A percentile compares a stretch with the other conserved stretches of the same genome.
Evolutionary conservation across 2,329 filamentous ascomycete genomes (phyloP).

Genomic region (Dissoconium aciculare): DNA sequence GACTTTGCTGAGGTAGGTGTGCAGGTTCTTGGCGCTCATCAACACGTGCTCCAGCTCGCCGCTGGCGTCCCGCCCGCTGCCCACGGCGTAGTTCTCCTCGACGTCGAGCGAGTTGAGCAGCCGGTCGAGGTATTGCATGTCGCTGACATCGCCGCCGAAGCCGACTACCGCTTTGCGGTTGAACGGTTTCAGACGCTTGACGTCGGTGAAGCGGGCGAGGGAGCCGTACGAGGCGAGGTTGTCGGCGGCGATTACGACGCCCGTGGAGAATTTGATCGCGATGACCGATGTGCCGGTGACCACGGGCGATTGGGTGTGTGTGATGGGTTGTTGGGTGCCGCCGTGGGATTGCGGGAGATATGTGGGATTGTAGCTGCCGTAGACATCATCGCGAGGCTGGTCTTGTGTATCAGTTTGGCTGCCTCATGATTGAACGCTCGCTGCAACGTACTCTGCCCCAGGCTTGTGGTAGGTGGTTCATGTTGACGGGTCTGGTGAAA

Average conservation of each 20-base stretch:
- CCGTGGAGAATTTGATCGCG: conserved; percentile 88
- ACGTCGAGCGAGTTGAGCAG: conserved; percentile 76
- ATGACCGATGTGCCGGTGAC: conserved; percentile 95
- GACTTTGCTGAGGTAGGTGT: conserved; percentile 91
- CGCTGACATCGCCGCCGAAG: conserved; percentile 91
- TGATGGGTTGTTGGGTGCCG: conserved; percentile 41
- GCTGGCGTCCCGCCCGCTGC: conserved; percentile 57
- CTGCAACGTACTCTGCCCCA: conserved; percentile 46
- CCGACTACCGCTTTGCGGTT: conserved; percentile 72
- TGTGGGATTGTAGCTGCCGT: conserved; percentile 80
- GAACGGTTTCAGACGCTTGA: conserved; percentile 87
- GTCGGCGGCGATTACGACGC: conserved; percentile 91
- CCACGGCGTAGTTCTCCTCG: conserved; percentile 65
- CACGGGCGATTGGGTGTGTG: conserved; percentile 81
- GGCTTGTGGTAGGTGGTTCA: conserved; percentile 52
- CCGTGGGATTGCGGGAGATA: conserved; percentile 54
- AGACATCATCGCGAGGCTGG: conserved; percentile 92
- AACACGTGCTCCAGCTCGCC: conserved; percentile 22
- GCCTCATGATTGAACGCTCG: conserved; percentile 13
- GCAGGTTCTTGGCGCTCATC: conserved; percentile 83
- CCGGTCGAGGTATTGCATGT: conserved; percentile 98
- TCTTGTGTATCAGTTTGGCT: conserved; percentile 19
- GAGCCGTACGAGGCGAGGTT: conserved; percentile 97
- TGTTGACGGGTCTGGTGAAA: conserved; percentile 29
- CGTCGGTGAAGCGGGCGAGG: conserved; percentile 83